A percentile compares a stretch with the other conserved stretches of the same genome.
phyloP scores from a whole-genome alignment of 805 yeast species.

The Nakazawaea ambrosiae region DNA sequence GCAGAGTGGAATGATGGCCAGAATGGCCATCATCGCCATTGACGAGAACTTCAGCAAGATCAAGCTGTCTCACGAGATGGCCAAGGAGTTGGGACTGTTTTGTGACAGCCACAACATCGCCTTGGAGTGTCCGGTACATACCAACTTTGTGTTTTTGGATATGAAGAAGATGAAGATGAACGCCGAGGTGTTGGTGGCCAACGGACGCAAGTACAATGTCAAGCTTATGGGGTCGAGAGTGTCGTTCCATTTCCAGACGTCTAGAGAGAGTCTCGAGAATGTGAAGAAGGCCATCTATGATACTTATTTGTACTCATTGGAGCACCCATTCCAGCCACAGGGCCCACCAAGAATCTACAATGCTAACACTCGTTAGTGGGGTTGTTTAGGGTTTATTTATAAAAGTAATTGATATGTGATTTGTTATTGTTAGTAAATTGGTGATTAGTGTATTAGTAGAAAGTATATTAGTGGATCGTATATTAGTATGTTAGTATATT shows the following conservation, averaged over 20 bases:
- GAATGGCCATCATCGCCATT: constrained; percentile 76
- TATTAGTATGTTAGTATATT: too few species aligned
- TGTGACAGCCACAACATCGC: constrained; percentile 46
- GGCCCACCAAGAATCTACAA: constrained; percentile 32
- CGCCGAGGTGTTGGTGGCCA: constrained; percentile 43
- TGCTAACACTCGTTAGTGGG: constrained; percentile 15
- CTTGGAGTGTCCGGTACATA: constrained; percentile 69
- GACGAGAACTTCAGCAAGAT: constrained; percentile 63
- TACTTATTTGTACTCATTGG: constrained; percentile 44
- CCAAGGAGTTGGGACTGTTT: constrained; percentile 43
- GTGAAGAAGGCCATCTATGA: constrained; percentile 54
- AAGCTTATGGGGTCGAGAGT: constrained; percentile 67
- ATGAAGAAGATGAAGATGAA: constrained; percentile 45
- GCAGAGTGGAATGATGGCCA: constrained; percentile 75
- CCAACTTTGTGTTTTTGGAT: constrained; percentile 80
- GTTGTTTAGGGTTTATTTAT: background rate
- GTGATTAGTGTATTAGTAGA: background rate
- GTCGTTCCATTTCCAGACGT: constrained; percentile 71
- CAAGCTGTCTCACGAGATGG: constrained; percentile 40
- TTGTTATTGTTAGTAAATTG: background rate
- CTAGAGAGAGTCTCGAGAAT: constrained; percentile 45
- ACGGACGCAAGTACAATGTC: constrained; percentile 54
- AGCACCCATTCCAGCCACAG: constrained; percentile 42
- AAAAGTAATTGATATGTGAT: background rate
- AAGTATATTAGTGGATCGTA: too few species aligned